A percentile compares a stretch with the other conserved stretches of the same genome.
Evolutionary conservation across 768 basidiomycete species (phyloP).

Genomic region (Lyophyllum semitale): DNA sequence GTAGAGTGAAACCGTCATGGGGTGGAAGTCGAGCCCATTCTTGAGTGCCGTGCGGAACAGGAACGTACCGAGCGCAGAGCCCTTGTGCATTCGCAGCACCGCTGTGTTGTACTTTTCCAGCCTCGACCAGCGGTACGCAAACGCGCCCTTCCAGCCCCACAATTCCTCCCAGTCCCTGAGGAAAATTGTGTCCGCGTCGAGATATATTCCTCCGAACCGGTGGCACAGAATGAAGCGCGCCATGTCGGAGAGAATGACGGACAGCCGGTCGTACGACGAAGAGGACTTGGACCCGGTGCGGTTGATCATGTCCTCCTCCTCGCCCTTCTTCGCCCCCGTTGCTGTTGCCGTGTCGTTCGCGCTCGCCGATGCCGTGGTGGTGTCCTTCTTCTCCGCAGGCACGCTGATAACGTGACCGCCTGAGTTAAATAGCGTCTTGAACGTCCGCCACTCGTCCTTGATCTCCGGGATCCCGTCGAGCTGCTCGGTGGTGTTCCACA

Average conservation of each 20-base stretch:
- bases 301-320: constrained; percentile 60
- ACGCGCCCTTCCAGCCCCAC: constrained; percentile 93
- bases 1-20: constrained; percentile 87
- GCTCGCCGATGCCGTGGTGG: constrained; percentile 32
- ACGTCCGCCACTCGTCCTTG: constrained; percentile 81
- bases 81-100: constrained; percentile 84
- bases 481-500: constrained; percentile 98
- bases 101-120: constrained; percentile 93
- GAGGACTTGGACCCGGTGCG: constrained; percentile 89
- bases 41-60: constrained; percentile 90
- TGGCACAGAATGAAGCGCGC: constrained; percentile 95
- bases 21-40: constrained; percentile 93
- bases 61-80: constrained; percentile 87
- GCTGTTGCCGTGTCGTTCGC: constrained; percentile 56
- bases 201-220: constrained; percentile 91
- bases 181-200: constrained; percentile 92
- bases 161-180: constrained; percentile 96
- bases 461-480: constrained; percentile 86
- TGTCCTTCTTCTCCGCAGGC: constrained; percentile 38
- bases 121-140: constrained; percentile 94
- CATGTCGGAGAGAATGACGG: constrained; percentile 93
- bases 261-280: constrained; percentile 85
- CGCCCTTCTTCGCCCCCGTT: constrained; percentile 43
- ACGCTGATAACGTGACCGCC: constrained; percentile 77
- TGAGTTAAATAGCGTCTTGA: constrained; percentile 83